Percentiles rank a stretch among this genome's conserved stretches.
Evolutionary conservation across 2,329 filamentous ascomycete species (phyloP).

Genomic region (Talaromyces sp.): DNA sequence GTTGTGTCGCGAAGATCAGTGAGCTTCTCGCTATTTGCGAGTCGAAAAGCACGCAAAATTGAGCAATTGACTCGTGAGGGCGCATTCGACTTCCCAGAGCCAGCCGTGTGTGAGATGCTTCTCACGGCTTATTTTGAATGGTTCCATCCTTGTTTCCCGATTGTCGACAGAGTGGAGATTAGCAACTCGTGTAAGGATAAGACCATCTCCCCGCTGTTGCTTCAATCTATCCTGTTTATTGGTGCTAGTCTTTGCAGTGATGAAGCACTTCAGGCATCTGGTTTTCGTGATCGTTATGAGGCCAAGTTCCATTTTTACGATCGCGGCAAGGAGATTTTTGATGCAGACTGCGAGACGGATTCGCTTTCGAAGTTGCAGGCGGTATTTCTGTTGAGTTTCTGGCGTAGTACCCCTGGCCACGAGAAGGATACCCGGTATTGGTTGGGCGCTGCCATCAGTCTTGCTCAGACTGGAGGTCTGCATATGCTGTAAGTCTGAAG

Average conservation of each 20-base stretch:
- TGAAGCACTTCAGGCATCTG: slow-evolving; percentile 40
- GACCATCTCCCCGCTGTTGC: slow-evolving; percentile 45
- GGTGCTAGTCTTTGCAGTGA: slow-evolving; percentile 52
- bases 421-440: slow-evolving; percentile 49
- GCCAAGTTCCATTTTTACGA: slow-evolving; percentile 50
- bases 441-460: slow-evolving; percentile 48
- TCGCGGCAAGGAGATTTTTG: slow-evolving; percentile 48
- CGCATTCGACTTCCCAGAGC: slow-evolving; percentile 44
- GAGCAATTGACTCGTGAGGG: slow-evolving; percentile 37
- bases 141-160: slow-evolving; percentile 55
- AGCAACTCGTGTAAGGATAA: slow-evolving; percentile 37
- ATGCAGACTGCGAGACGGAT: slow-evolving; percentile 51
- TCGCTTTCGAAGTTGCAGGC: slow-evolving; percentile 48
- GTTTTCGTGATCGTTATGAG: slow-evolving; percentile 46
- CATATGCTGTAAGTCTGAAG: slow-evolving; percentile 27
- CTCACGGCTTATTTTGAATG: slow-evolving; percentile 52
- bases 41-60: slow-evolving; percentile 28
- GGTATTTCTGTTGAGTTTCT: slow-evolving; percentile 53
- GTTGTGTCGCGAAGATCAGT: slow-evolving; percentile 10
- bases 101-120: slow-evolving; percentile 39
- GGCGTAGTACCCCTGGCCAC: slow-evolving; percentile 47
- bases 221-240: slow-evolving; percentile 53
- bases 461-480: slow-evolving; percentile 47
- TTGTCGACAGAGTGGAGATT: slow-evolving; percentile 47
- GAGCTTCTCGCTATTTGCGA: slow-evolving; percentile 15